Evolutionary conservation across 2,329 filamentous ascomycete species (phyloP), one percentile per base, ranked within the genome.

Genomic region (Didymella glomerata): DNA sequence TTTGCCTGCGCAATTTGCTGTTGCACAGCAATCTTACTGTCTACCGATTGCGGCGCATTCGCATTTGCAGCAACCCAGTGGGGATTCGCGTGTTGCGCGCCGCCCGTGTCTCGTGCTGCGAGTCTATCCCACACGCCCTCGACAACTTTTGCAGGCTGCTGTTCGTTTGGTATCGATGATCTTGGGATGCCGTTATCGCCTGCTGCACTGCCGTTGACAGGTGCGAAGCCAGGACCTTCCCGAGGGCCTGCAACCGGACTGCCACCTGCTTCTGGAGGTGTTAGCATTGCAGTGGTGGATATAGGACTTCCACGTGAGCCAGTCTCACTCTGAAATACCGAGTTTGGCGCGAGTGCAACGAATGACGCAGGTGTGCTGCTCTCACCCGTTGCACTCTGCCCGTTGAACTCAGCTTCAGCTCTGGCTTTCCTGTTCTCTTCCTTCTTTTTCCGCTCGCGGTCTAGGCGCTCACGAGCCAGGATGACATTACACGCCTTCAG

Each of bases 401-500:
- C 64, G 14, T 66, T 65, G 27, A 64, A 56, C 38, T 73, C 70
- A 13, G 66, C 64, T 49, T 74, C 70, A 44, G 63, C 63, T 62
- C 70, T 68, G 22, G 70, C 67, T 48, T 68, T 70, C 40, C 69
- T 68, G 32, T 66, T 68, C 42, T 75, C 70, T 58, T 74, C 70
- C 54, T 75, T 76, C 61, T 75, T 75, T 48, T 71, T 69, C 48
- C 72, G 64, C 52, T 75, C 73, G 25, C 74, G 72, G 44, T 73
- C 74, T 24, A 75, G 57, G 13, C 74, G 71, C 40, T 75, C 73
- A 32, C 74, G 73, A 20, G 74, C 74, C 42, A 75, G 59, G 22
- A 76, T 75, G 28, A 75, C 73, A 53, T 76, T 76, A 60, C 72
- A 75, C 24, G 72, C 74, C 59, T 76, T 76, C 38, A 75, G 68